phyloP scores from a whole-genome alignment of 805 yeast genomes.

The Hanseniaspora occidentalis region DNA sequence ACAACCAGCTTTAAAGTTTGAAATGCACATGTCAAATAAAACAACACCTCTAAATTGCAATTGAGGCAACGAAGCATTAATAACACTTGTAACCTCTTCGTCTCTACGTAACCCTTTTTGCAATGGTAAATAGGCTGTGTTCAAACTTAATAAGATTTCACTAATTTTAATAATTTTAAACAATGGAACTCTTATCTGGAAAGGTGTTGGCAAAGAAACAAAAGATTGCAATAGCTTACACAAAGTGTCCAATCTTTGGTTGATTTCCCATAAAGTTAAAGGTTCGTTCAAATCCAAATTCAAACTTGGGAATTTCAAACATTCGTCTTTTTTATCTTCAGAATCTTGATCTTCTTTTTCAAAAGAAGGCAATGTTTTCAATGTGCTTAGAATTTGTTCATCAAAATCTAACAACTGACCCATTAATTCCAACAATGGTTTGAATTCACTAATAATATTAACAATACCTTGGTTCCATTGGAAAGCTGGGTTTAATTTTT shows the following conservation, averaged over 20 bases:
- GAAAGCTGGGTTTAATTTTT: conserved; percentile 26
- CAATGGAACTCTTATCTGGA: conserved; percentile 47
- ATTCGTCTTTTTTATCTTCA: conserved; percentile 5
- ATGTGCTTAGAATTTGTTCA: conserved; percentile 29
- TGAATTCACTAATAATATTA: conserved; percentile 38
- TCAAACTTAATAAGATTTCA: conserved; percentile 44
- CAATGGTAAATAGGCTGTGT: conserved; percentile 41
- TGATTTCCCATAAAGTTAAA: conserved; percentile 35
- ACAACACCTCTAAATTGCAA: conserved; percentile 34
- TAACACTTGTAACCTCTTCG: conserved; percentile 30
- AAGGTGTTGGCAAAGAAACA: conserved; percentile 40
- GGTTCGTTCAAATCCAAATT: conserved; percentile 49
- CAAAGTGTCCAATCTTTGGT: conserved; percentile 37
- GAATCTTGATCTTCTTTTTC: conserved; percentile 2
- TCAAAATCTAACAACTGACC: conserved; percentile 50
- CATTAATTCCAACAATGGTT: conserved; percentile 44
- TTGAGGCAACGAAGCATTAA: conserved; percentile 31
- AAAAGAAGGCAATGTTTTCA: conserved; percentile 29
- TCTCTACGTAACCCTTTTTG: conserved; percentile 48
- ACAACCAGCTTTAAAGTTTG: conserved; percentile 22
- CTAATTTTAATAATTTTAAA: conserved; percentile 40
- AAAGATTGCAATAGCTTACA: conserved; percentile 33
- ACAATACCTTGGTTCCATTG: conserved; percentile 37
- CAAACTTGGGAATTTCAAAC: conserved; percentile 34
- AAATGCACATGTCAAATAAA: conserved; percentile 24